Evolutionary conservation across 108 stramenopile species (phyloP).

Genomic region (Pseudonitzschia pungens): DNA sequence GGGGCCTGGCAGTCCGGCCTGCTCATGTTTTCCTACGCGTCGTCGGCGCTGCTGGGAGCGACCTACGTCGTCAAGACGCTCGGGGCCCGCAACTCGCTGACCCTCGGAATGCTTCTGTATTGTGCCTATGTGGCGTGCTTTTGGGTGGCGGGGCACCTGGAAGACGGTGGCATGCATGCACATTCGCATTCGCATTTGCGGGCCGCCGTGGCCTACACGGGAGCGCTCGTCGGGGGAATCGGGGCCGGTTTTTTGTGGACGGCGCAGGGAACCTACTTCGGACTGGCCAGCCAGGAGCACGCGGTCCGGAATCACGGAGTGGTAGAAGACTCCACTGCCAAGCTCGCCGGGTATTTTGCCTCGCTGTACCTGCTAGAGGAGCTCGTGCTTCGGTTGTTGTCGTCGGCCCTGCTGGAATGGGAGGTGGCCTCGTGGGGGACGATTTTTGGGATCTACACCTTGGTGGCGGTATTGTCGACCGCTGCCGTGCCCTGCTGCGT

Average conservation of each 20-base stretch:
- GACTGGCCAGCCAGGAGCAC: constrained; percentile 54
- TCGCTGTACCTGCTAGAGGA: constrained; percentile 72
- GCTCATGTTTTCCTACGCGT: constrained; percentile 68
- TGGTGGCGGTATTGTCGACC: constrained; percentile 46
- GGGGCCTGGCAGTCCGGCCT: constrained; percentile 61
- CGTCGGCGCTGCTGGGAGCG: constrained; percentile 66
- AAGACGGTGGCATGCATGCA: not conserved
- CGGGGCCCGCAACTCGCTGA: constrained; percentile 55
- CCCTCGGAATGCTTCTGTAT: constrained; percentile 69
- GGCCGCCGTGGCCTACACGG: constrained; percentile 40
- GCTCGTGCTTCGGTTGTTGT: constrained; percentile 60
- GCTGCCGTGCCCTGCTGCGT: constrained; percentile 42
- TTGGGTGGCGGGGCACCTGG: constrained; percentile 36
- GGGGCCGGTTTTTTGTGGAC: constrained; percentile 84
- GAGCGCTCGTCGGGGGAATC: constrained; percentile 71
- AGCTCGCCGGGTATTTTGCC: constrained; percentile 74
- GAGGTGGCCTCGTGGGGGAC: constrained; percentile 46
- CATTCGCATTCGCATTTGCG: not conserved
- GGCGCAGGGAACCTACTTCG: constrained; percentile 79
- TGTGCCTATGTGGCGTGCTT: constrained; percentile 72
- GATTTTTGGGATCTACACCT: constrained; percentile 62
- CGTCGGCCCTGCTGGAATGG: constrained; percentile 47
- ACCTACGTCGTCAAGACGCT: constrained; percentile 56
- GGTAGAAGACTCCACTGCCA: constrained; percentile 47
- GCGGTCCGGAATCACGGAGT: constrained; percentile 17